Evolutionary conservation across 2,329 filamentous ascomycete genomes (phyloP).

Genomic region (Hymenoscyphus albidus): DNA sequence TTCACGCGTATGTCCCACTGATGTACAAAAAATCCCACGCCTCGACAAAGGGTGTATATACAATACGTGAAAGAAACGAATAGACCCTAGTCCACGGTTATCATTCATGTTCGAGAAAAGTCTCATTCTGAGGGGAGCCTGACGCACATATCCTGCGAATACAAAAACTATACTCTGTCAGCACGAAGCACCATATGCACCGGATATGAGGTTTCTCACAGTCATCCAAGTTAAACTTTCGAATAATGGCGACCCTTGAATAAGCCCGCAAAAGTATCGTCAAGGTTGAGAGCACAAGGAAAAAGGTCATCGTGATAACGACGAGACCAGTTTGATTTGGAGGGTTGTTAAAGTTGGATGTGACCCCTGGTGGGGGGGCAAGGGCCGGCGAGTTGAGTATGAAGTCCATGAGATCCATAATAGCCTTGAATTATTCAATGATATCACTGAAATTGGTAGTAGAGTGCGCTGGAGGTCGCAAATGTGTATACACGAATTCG

Average conservation of each 20-base stretch:
- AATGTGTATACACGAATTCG: too few species aligned
- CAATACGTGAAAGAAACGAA: too few species aligned
- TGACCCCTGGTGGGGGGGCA: not conserved
- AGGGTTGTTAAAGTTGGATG: not conserved
- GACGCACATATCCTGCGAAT: not conserved
- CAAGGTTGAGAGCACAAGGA: not conserved
- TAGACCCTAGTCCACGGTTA: too few species aligned
- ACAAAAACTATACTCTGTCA: not conserved
- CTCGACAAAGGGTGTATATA: not conserved
- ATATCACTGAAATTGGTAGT: too few species aligned
- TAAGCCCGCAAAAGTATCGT: not conserved
- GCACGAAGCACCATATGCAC: not conserved
- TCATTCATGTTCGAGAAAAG: not conserved
- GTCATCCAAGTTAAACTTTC: not conserved
- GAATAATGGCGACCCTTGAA: not conserved
- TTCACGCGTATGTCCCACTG: conserved; percentile 6
- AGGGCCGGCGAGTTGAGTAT: not conserved
- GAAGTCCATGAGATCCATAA: not conserved
- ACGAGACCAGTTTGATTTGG: not conserved
- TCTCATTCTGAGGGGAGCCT: not conserved
- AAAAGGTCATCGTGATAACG: not conserved
- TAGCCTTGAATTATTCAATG: too few species aligned
- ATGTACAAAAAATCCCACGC: not conserved
- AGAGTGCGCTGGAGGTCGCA: too few species aligned
- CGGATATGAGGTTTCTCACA: not conserved